phyloP scores from a whole-genome alignment of 495 filamentous ascomycete species.

The Staphylotrichum tortipilum region DNA sequence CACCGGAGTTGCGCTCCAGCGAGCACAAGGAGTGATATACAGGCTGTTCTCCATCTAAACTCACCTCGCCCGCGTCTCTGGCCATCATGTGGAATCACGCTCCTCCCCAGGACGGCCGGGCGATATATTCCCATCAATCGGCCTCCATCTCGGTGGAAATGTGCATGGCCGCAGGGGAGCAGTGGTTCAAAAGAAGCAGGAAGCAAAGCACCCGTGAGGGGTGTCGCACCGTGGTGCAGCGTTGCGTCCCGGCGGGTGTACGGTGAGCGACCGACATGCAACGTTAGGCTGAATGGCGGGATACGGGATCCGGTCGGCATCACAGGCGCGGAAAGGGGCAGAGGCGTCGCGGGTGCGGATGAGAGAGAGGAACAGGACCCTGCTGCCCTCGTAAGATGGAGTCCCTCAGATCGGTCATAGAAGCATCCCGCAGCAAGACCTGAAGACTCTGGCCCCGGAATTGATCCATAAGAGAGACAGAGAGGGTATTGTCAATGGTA shows the following conservation, averaged over 20 bases:
- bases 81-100: not conserved
- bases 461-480: too few relatives aligned
- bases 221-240: not conserved
- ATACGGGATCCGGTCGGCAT: too few relatives aligned
- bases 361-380: too few relatives aligned
- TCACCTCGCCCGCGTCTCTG: not conserved
- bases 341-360: not conserved
- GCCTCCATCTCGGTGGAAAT: conserved; percentile 3
- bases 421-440: too few relatives aligned
- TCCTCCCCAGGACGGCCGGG: not conserved
- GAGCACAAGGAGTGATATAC: not conserved
- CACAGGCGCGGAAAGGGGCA: not conserved
- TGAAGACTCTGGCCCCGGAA: too few relatives aligned
- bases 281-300: not conserved
- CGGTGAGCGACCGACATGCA: not conserved
- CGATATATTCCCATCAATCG: conserved; percentile 1
- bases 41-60: too few relatives aligned
- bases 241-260: not conserved
- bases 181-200: not conserved
- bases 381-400: not conserved
- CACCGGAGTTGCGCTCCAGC: too few relatives aligned
- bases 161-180: conserved; percentile 4
- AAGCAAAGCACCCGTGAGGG: not conserved
- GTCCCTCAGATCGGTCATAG: too few relatives aligned
- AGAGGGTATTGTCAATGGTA: too few relatives aligned